Evolutionary conservation across 2,329 filamentous ascomycete genomes (phyloP), one percentile per base, ranked within the genome.

Genomic region (Cladobotryum mycophilum): DNA sequence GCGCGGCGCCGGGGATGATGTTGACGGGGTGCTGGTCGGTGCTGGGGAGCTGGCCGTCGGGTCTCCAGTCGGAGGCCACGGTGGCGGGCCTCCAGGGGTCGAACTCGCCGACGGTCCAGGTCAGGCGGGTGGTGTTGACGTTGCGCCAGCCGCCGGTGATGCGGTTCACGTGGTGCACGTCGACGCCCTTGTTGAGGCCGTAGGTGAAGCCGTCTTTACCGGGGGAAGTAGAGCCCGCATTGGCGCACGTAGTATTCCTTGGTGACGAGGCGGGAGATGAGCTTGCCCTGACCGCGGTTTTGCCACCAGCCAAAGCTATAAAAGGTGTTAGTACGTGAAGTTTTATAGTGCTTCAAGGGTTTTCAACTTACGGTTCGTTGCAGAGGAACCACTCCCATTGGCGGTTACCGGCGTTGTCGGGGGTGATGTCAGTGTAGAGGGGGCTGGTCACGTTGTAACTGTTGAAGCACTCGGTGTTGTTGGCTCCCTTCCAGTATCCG

Each of bases 301-400:
- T 52, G 49, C 43, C 53, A 56, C 35, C 44, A 59, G 54, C 58
- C 63, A 53, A 64, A 54, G 40, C 58, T 56, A 47, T 37, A n/a
- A 13, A 41, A n/a, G 20, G n/a, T n/a, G 37, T 42, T 35, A 52
- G n/a, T n/a, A n/a, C n/a, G n/a, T n/a, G n/a, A n/a, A n/a, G n/a
- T n/a, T n/a, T n/a, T n/a, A n/a, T n/a, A n/a, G n/a, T n/a, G n/a
- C n/a, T n/a, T n/a, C n/a, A n/a, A n/a, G n/a, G n/a, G n/a, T n/a
- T n/a, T n/a, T n/a, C n/a, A n/a, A 75, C n/a, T 43, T 55, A 61
- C 58, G 81, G 80, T 61, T 84, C 78, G 60, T 84, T 84, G 70
- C 82, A 84, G 2, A 74, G 69, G 64, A 82, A 73, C 80, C 81
- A 85, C 7, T 70, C 61, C 80, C 79, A 85, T 54, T 81, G 77